phyloP scores from a whole-genome alignment of 345 rosid genomes.

The Psidium guajava region DNA sequence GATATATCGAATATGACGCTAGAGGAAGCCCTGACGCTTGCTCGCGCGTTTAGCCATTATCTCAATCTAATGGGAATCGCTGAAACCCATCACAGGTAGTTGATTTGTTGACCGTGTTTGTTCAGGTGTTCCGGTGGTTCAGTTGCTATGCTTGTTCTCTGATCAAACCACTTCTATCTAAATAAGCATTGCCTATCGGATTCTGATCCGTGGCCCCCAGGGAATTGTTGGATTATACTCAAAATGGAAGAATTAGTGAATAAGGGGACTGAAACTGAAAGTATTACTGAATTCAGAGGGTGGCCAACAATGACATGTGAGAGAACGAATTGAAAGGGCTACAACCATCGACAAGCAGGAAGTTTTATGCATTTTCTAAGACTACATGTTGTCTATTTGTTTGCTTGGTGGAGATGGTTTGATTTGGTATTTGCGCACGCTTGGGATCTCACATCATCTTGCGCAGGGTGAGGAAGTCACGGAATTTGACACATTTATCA shows the following conservation, averaged over 20 bases:
- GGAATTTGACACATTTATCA: constrained; percentile 39
- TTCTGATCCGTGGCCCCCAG: background rate
- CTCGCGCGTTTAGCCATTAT: constrained; percentile 1
- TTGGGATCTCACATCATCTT: background rate
- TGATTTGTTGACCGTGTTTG: background rate
- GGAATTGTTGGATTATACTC: background rate
- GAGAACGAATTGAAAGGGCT: background rate
- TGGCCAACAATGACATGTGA: background rate
- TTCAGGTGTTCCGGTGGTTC: background rate
- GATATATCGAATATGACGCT: constrained; percentile 46
- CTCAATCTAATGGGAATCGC: constrained; percentile 93
- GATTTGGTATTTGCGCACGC: background rate
- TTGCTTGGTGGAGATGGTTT: background rate
- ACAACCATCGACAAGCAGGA: background rate
- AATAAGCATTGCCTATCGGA: background rate
- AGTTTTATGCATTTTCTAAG: background rate
- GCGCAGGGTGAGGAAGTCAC: constrained; percentile 67
- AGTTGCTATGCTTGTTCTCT: background rate
- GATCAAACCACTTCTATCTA: background rate
- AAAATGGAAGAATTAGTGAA: background rate
- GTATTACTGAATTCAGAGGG: background rate
- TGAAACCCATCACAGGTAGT: constrained; percentile 87
- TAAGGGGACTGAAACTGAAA: background rate
- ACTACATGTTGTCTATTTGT: background rate
- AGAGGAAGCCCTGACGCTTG: no score